These are phyloP conservation scores for Solanum chacoense DNA, from an alignment of 305 asterid genomes.

Conservation along the genomic window DNA sequence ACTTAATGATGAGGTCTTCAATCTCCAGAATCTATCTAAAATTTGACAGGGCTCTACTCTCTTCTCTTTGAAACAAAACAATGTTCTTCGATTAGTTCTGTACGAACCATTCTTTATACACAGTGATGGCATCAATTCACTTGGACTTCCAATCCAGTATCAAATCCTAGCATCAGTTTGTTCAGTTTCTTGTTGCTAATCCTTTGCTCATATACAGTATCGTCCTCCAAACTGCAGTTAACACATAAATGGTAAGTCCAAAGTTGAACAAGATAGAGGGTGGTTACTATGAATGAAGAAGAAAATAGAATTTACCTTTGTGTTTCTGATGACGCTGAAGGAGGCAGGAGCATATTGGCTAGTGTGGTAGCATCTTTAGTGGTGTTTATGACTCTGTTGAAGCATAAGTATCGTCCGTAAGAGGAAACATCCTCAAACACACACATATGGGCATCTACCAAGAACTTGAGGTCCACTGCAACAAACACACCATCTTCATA, in stretches of 20 bases:
- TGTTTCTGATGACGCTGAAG: slow-evolving; percentile 13
- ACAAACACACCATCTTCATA: slow-evolving; percentile 72
- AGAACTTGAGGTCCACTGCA: slow-evolving; percentile 63
- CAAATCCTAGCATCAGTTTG: slow-evolving; percentile 66
- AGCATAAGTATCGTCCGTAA: slow-evolving; percentile 80
- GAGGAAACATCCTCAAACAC: slow-evolving; percentile 75
- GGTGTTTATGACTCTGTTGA: slow-evolving; percentile 46
- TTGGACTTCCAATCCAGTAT: slow-evolving; percentile 11
- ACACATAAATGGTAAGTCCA: not conserved
- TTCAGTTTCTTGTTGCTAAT: slow-evolving; percentile 68
- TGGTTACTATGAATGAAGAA: not conserved
- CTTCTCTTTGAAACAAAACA: not conserved
- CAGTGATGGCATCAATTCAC: not conserved
- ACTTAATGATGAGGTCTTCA: not conserved
- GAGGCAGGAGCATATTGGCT: slow-evolving; percentile 35
- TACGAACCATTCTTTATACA: not conserved
- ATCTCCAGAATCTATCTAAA: not conserved
- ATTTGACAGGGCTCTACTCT: not conserved
- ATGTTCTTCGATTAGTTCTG: not conserved
- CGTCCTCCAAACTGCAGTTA: slow-evolving; percentile 34
- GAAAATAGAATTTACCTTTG: slow-evolving; percentile 16
- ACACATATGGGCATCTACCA: slow-evolving; percentile 80
- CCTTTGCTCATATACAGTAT: slow-evolving; percentile 45
- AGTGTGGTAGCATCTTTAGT: slow-evolving; percentile 46
- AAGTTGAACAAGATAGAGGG: not conserved